Conservation (phyloP, 2,329 filamentous ascomycete species). For the Chaetomiaceae sp. region DNA sequence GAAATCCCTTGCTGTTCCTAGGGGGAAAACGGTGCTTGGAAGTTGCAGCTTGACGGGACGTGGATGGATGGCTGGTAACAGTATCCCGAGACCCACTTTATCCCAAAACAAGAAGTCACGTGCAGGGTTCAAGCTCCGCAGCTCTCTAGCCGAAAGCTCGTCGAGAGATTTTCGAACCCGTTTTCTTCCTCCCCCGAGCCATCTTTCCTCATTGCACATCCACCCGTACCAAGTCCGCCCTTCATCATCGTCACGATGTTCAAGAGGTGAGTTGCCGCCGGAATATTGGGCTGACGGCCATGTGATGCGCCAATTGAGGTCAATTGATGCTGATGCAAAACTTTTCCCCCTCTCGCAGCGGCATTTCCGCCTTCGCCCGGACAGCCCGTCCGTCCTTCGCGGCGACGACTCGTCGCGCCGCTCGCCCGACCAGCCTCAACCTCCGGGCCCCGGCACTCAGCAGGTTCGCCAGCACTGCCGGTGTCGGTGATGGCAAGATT, state of each 20-base stretch:
- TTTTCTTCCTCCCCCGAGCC: constrained; percentile 28
- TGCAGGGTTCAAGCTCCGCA: constrained; percentile 28
- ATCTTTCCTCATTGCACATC: constrained; percentile 24
- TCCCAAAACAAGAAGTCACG: constrained; percentile 23
- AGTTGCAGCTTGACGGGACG: background rate
- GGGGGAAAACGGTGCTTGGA: background rate
- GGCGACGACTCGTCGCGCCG: constrained; percentile 54
- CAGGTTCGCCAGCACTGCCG: constrained; percentile 56
- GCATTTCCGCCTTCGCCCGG: constrained; percentile 62
- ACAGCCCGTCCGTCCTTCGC: constrained; percentile 58
- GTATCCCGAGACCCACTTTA: constrained; percentile 20
- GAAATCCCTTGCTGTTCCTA: background rate
- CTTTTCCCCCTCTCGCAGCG: constrained; percentile 45
- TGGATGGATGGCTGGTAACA: constrained; percentile 12
- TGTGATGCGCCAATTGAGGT: constrained; percentile 16
- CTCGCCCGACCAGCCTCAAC: constrained; percentile 53
- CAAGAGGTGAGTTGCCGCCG: constrained; percentile 63
- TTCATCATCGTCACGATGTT: constrained; percentile 73
- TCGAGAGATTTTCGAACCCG: constrained; percentile 32
- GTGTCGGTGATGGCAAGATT: constrained; percentile 62
- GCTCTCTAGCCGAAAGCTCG: constrained; percentile 29
- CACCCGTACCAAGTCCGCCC: constrained; percentile 46
- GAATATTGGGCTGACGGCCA: background rate
- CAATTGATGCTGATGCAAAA: constrained; percentile 47
- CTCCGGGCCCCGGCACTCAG: constrained; percentile 52